Percentiles rank a stretch among this genome's conserved stretches.
phyloP scores from a whole-genome alignment of 2,329 filamentous ascomycete genomes.

The Tolypocladium endophyticum region DNA sequence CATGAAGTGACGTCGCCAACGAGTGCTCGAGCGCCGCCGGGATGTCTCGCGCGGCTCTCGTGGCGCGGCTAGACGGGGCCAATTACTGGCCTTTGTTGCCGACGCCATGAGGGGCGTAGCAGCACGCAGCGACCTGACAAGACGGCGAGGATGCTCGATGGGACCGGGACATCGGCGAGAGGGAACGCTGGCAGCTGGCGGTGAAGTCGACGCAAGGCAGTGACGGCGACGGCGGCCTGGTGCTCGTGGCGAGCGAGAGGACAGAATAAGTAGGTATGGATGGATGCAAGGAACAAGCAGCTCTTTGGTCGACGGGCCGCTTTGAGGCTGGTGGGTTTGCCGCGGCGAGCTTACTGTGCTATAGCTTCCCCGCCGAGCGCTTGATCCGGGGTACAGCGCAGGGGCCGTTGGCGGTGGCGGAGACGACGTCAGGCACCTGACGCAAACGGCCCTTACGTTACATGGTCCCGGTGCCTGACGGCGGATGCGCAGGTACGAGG shows the following conservation, averaged over 20 bases:
- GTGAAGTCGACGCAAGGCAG: background rate
- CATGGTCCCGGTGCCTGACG: background rate
- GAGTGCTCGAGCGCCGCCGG: background rate
- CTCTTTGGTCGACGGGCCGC: background rate
- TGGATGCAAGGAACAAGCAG: background rate
- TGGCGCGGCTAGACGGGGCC: background rate
- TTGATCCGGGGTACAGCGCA: background rate
- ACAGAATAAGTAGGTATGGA: background rate
- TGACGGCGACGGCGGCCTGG: background rate
- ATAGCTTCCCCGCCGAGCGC: background rate
- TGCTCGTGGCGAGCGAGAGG: background rate
- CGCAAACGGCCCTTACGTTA: background rate
- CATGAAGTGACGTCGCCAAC: conserved; percentile 3
- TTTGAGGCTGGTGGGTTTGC: background rate
- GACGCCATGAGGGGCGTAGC: conserved; percentile 4
- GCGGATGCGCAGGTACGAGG: background rate
- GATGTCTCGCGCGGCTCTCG: background rate
- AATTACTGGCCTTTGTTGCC: background rate
- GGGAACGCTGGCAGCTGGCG: background rate
- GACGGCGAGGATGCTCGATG: background rate
- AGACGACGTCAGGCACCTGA: background rate
- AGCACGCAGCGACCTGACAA: background rate
- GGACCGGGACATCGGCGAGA: background rate
- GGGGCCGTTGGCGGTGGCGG: background rate
- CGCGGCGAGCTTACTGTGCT: background rate